Base-by-base conservation (phyloP, 139 green algal genomes). In the Chloropicon primus region DNA sequence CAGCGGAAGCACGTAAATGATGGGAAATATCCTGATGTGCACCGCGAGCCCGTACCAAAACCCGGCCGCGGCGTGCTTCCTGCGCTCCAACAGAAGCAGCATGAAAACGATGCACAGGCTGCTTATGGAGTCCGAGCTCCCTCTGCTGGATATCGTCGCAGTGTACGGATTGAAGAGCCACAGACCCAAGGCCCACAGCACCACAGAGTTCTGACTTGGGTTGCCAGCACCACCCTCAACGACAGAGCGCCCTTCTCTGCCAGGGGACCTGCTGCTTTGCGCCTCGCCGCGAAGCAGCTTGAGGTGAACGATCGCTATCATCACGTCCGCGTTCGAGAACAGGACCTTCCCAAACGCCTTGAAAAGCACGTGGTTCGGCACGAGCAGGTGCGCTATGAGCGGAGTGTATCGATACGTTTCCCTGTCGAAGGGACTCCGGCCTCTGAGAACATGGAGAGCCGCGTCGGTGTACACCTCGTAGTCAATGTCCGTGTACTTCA, bases 131-230 rank as follows among this genome's bases (percentile, higher is more conserved):
- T 98, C 94, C 72, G 89, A 93, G 76, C 81, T 94, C 53, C 94
- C 94, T 0, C 94, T 76, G 0, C 93, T 98, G 25, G 92, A 96
- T 74, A 98, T 96, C 22, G 91, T 88, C 76, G 86, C 81, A 2
- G 91, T 96, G 80, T 94, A 96, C 2, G 94, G 94, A 85, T 97
- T 98, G 86, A 92, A 97, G 23, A 98, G 88, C 94, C 93, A 98
- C 0, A 86, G 74, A 1, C 41, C 41, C 17, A 62, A 17, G 41
- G 41, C 5, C 10, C 10, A n/a, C 17, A 62, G 41, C 41, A 62
- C 5, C 41, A 62, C 10, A 17, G 41, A 62, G n/a, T n/a, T n/a
- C n/a, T n/a, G n/a, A n/a, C n/a, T n/a, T 62, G 41, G 10, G 41
- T 62, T 17, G 84, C 78, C 3, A 88, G 21, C 71, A 25, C 41